These are phyloP conservation scores for Teratosphaeria destructans DNA, from an alignment of 2,329 filamentous ascomycete genomes.

Conservation along the genomic window DNA sequence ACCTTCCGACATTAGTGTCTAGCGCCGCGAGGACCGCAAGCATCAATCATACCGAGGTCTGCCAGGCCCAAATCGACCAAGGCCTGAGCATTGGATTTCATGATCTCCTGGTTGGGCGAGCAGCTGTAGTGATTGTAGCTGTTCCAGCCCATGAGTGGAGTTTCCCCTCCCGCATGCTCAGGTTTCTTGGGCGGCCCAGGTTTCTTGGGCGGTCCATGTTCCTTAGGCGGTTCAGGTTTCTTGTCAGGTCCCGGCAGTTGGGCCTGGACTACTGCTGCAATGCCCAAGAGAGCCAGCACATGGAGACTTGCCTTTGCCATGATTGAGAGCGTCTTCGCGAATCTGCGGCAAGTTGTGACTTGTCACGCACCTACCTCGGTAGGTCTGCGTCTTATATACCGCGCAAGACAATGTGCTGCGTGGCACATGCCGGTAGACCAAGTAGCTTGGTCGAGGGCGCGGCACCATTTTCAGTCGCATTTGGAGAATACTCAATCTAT, in stretches of 20 bases:
- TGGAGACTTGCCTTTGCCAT: not conserved
- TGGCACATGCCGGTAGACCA: too few relatives aligned
- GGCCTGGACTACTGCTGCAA: not conserved
- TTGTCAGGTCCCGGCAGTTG: too few relatives aligned
- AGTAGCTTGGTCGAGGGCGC: too few relatives aligned
- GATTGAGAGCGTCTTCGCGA: not conserved
- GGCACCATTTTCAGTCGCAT: too few relatives aligned
- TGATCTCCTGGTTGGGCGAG: constrained; percentile 37
- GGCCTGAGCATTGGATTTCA: constrained; percentile 36
- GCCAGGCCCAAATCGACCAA: constrained; percentile 34
- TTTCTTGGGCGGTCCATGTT: not conserved
- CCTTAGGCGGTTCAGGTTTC: not conserved
- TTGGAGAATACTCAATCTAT: too few relatives aligned
- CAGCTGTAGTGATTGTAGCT: constrained; percentile 49
- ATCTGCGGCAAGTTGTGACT: not conserved
- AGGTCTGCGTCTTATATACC: not conserved
- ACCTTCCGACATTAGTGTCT: constrained; percentile 23
- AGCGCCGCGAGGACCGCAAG: not conserved
- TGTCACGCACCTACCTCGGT: not conserved
- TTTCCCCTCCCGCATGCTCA: not conserved
- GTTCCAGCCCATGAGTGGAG: constrained; percentile 37
- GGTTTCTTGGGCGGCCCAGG: not conserved
- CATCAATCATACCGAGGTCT: not conserved
- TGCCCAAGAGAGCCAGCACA: not conserved
- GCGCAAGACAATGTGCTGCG: not conserved